Evolutionary conservation across 1,284 basidiomycete genomes (phyloP), one percentile per base, ranked within the genome.

Genomic region (Austroboletus niveus): DNA sequence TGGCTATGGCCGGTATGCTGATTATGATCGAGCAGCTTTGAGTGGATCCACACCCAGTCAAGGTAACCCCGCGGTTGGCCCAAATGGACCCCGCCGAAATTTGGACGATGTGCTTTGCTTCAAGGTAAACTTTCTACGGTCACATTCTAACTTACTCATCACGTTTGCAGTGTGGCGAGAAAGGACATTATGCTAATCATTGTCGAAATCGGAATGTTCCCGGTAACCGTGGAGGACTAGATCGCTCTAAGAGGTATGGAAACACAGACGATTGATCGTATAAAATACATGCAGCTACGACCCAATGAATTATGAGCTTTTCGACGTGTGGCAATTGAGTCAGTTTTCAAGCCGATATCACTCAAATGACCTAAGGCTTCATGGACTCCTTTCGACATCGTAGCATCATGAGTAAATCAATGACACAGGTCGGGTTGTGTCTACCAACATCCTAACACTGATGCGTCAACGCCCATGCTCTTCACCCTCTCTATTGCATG

Each of bases 131-230:
- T 34, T 45, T 34, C 44, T 36, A 27, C 51, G 27, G 15, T 27
- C 43, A 15, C 32, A 45, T 56, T 22, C 60, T 31, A 60, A n/a
- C 30, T 39, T 56, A 47, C 46, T 59, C 24, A 50, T 49, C 35
- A 51, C 57, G 34, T 44, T 10, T 49, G 4, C 60, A 92, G 88
- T 93, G 91, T 62, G 89, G 90, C 45, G 88, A 93, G 71, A 87
- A 89, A 62, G 94, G 94, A 1, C 94, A 97, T 68, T 96, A 95
- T 65, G 94, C 94, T n/a, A 96, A 96, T 67, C 84, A 90, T 60
- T 96, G 94, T 71, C 81, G 88, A 52, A 92, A 94, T 72, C 76
- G 87, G 53, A 90, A 90, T 66, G 84, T 90, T 32, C 89, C 89
- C 52, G 89, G 89, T 22, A 89, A 87, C 64, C 78, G 87, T 43